Conservation (phyloP, 2,329 filamentous ascomycete species). For the Nannizzia gypsea region DNA sequence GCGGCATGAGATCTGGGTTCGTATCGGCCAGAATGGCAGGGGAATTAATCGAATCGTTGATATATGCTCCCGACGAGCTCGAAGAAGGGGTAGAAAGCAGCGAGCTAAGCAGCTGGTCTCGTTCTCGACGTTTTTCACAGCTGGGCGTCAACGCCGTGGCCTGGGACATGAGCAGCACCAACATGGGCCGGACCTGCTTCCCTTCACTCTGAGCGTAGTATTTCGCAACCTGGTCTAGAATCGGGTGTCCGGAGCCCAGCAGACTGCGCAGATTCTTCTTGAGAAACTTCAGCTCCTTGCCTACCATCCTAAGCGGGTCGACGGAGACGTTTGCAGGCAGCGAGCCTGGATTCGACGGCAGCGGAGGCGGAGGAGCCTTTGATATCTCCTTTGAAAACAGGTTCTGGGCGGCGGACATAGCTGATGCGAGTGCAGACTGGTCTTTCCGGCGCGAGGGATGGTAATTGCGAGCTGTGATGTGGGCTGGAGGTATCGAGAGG, state of each 20-base stretch:
- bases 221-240: slow-evolving; percentile 87
- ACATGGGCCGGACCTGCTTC: slow-evolving; percentile 88
- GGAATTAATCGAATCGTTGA: slow-evolving; percentile 52
- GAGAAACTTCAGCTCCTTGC: slow-evolving; percentile 92
- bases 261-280: slow-evolving; percentile 87
- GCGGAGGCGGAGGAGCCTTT: slow-evolving; percentile 25
- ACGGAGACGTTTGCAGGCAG: slow-evolving; percentile 50
- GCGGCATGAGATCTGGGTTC: slow-evolving; percentile 56
- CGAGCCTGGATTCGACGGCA: slow-evolving; percentile 18
- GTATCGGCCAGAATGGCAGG: slow-evolving; percentile 59
- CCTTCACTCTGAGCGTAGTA: slow-evolving; percentile 97
- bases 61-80: slow-evolving; percentile 20
- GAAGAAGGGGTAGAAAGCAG: slow-evolving; percentile 17
- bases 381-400: slow-evolving; percentile 22
- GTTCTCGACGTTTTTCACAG: slow-evolving; percentile 31
- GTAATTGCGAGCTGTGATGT: slow-evolving; percentile 26
- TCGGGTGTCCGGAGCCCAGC: slow-evolving; percentile 87
- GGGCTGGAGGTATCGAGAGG: slow-evolving; percentile 5
- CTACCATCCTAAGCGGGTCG: slow-evolving; percentile 79
- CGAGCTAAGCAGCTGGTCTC: slow-evolving; percentile 15
- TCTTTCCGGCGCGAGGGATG: slow-evolving; percentile 31
- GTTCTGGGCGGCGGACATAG: slow-evolving; percentile 42
- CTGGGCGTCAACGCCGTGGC: slow-evolving; percentile 75
- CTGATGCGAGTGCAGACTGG: slow-evolving; percentile 31
- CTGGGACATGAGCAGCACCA: slow-evolving; percentile 91